These are phyloP conservation scores for Thraustochytrium striatum DNA, from an alignment of 352 stramenopile genomes.

Conservation along the genomic window DNA sequence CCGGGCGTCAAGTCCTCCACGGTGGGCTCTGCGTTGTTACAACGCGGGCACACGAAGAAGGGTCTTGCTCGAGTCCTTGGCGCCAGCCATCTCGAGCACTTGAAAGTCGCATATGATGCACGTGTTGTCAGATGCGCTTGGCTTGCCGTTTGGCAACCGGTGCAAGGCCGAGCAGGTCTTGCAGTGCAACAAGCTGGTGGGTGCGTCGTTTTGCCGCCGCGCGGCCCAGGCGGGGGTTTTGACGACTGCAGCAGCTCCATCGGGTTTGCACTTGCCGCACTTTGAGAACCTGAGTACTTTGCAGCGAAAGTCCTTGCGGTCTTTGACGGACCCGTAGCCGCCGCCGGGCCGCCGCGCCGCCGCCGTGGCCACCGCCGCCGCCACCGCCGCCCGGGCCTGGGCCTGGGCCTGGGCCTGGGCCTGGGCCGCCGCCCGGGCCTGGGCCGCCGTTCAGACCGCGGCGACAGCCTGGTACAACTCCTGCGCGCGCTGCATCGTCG, in stretches of 20 bases:
- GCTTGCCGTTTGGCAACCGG: not conserved
- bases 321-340: not conserved
- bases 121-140: not conserved
- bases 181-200: not conserved
- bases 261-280: constrained; percentile 7
- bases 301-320: not conserved
- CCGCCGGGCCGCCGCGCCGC: not conserved
- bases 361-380: not conserved
- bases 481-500: constrained; percentile 4
- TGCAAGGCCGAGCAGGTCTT: not conserved
- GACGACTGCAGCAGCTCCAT: not conserved
- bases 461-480: constrained; percentile 18
- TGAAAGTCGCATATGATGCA: constrained; percentile 29
- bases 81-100: constrained; percentile 12
- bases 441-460: not conserved
- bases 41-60: constrained; percentile 33
- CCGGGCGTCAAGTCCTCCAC: constrained; percentile 26
- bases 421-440: not conserved
- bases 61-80: not conserved
- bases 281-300: constrained; percentile 4
- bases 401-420: not conserved
- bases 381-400: not conserved
- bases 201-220: constrained; percentile 33
- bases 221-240: constrained; percentile 7
- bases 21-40: not conserved